Evolutionary conservation across 2,329 filamentous ascomycete species (phyloP).

Genomic region (Fusarium incarnatum): DNA sequence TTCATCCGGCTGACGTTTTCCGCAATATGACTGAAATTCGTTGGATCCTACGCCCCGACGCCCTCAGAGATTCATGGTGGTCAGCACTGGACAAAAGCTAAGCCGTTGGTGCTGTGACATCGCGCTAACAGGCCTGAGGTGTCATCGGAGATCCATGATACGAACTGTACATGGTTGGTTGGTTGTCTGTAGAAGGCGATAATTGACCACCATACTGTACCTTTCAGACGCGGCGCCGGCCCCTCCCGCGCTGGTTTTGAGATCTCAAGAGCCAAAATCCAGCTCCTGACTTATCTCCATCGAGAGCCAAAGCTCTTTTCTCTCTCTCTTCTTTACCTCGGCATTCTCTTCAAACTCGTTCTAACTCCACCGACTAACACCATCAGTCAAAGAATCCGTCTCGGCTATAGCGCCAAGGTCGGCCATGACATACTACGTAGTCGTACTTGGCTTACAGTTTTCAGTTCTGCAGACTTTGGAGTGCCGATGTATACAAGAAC

Average conservation of each 20-base stretch:
- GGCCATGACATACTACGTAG: not conserved
- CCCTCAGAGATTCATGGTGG: constrained; percentile 5
- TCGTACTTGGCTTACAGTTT: not conserved
- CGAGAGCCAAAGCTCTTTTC: not conserved
- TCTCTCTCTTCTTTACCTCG: not conserved
- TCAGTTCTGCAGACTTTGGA: not conserved
- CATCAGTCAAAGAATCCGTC: not conserved
- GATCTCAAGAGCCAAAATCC: constrained; percentile 7
- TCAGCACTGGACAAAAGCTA: constrained; percentile 6
- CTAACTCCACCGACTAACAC: not conserved
- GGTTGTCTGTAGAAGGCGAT: not conserved
- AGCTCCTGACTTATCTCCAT: constrained; percentile 1
- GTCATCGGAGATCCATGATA: not conserved
- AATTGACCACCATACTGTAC: not conserved
- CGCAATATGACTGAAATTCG: not conserved
- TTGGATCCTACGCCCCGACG: not conserved
- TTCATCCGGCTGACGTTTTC: not conserved
- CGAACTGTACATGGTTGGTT: not conserved
- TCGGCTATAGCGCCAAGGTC: not conserved
- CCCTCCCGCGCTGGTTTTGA: constrained; percentile 26
- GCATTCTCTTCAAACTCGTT: not conserved
- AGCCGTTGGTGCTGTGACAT: constrained; percentile 8
- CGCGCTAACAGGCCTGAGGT: not conserved
- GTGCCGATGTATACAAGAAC: constrained; percentile 1
- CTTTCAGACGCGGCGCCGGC: constrained; percentile 31